These are phyloP conservation scores for Trifolium fragiferum DNA, from an alignment of 306 rosid genomes.

Conservation along the genomic window DNA sequence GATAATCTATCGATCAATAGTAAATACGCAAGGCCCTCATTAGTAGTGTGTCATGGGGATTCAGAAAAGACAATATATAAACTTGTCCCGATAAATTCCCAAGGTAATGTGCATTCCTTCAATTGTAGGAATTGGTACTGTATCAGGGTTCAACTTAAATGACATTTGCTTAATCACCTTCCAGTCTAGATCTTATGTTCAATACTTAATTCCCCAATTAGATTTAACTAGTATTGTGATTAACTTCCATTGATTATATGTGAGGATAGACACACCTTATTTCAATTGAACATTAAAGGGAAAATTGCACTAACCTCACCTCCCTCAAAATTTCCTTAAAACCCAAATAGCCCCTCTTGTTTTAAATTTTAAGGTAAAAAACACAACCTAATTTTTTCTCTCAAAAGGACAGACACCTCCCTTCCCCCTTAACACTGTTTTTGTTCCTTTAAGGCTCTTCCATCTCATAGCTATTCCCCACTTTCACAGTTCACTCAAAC, in stretches of 20 bases:
- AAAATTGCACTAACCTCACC: neutral
- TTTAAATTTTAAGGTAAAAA: neutral
- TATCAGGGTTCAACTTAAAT: neutral
- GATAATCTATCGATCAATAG: neutral
- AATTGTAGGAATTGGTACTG: neutral
- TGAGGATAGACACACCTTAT: conserved; percentile 4
- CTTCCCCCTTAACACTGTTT: neutral
- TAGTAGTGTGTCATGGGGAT: conserved; percentile 14
- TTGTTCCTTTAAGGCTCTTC: neutral
- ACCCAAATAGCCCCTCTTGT: neutral
- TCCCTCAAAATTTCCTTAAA: neutral
- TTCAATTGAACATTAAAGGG: conserved; percentile 2
- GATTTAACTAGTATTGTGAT: conserved; percentile 10
- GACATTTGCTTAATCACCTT: conserved; percentile 17
- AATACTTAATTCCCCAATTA: neutral
- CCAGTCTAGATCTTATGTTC: conserved; percentile 12
- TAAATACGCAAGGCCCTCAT: neutral
- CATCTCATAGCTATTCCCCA: neutral
- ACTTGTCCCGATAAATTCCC: conserved; percentile 17
- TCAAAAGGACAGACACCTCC: neutral
- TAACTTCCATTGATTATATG: neutral
- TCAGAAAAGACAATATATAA: neutral
- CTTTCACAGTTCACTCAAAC: neutral
- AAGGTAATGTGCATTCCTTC: conserved; percentile 9
- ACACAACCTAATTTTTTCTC: neutral